Base-by-base conservation (phyloP, 768 basidiomycete species). In the Suillus alpinus region DNA sequence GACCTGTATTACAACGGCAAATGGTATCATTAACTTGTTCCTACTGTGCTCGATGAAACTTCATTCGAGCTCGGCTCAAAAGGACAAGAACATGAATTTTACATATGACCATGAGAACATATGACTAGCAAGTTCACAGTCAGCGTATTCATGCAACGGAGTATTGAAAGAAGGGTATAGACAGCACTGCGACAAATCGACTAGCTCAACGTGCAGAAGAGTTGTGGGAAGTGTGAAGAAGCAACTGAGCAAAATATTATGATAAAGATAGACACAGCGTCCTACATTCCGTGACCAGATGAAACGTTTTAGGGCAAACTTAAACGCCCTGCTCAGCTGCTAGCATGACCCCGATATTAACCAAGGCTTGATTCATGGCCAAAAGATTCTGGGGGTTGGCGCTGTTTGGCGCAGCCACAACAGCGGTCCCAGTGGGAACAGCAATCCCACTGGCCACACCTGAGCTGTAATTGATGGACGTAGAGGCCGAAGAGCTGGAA, bases 321-420 rank as follows among this genome's bases (percentile, higher is more conserved):
- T 61, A 67, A 16, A 18, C 7, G 6, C 32, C 20, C 39, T 63
- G 32, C 51, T 57, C 64, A 8, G 23, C 56, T 26, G 32, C 49
- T 29, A 76, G 62, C 6, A 56, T 0, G 0, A 56, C 6, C 26
- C 62, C 80, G 26, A 83, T 29, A 36, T 70, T 70, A 52, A 81
- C 59, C 47, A 83, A 39, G n/a, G 72, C 69, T 49, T 74, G 60
- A 55, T 76, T 73, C 20, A 83, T 62, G 40, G 56, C 59, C 16
- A 73, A 39, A 31, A 81, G 62, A 62, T 74, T 77, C 62, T 79
- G 59, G 8, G 76, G 73, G 59, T 71, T 60, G 39, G 61, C 63
- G 37, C 71, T 51, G 51, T 72, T 63, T 32, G 78, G 75, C 56
- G 73, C 64, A 31, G 79, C 63, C 29, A 76, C 71, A 47, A 55